Evolutionary conservation across 2,329 filamentous ascomycete species (phyloP), one percentile per base, ranked within the genome.

Genomic region (Fusarium sp.): DNA sequence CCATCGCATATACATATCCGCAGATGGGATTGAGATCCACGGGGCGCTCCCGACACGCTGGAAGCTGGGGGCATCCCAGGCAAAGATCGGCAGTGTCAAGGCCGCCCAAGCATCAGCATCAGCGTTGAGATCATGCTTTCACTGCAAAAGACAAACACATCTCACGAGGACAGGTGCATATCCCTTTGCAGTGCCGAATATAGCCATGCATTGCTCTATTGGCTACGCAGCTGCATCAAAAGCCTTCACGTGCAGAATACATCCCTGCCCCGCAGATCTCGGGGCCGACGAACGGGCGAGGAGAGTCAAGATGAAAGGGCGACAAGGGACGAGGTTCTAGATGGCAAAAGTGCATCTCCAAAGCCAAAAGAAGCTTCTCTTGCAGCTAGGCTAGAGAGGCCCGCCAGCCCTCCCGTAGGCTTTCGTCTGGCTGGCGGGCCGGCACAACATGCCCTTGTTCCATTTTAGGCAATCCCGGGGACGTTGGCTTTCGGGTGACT

Each of bases 381-480:
- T 64, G 58, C 35, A 69, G 52, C 18, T 41, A 18, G 6, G 52
- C 18, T 41, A 18, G 6, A n/a, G 43, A 56, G 41, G 33, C 14
- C 56, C 56, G 10, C n/a, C n/a, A 27, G 16, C 35, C 24, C 35
- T 29, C 56, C 22, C 56, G 29, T 18, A 58, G 5, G 22, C 16
- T 5, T 48, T 45, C 35, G 22, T 61, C 64, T 54, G 41, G 29
- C 16, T 24, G n/a, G 29, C 16, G 16, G 56, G 27, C 24, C 20
- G 48, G 33, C 62, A 27, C 48, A 50, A 29, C 27, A 22, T 43
- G n/a, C 13, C 22, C 52, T 41, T 41, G 43, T 71, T 72, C 74
- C 74, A 31, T 24, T 67, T 65, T 67, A 64, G 73, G 74, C 63
- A 76, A 73, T 67, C 73, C 74, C 68, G 60, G 54, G 45, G 60